phyloP scores from a whole-genome alignment of 257 asterid species.

The Oldenlandia corymbosa region DNA sequence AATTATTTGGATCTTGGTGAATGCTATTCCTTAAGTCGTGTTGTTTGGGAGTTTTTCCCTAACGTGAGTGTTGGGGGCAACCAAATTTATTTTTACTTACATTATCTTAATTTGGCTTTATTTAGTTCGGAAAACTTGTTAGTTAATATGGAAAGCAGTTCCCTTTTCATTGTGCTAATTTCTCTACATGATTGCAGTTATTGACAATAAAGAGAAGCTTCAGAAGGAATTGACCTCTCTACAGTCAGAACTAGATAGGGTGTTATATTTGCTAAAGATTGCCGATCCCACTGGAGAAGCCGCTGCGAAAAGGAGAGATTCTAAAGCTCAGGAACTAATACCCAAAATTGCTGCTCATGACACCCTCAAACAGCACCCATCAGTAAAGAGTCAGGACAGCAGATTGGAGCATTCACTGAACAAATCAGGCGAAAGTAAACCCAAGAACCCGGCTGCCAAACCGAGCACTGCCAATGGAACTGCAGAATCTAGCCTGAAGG shows the following conservation, averaged over 20 bases:
- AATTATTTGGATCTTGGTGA: background rate
- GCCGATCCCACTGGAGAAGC: conserved; percentile 98
- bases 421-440: conserved; percentile 25
- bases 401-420: conserved; percentile 29
- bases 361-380: conserved; percentile 20
- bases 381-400: conserved; percentile 18
- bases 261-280: conserved; percentile 74
- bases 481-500: conserved; percentile 36
- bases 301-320: conserved; percentile 54
- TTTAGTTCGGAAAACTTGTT: background rate
- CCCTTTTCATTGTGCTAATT: background rate
- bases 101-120: background rate
- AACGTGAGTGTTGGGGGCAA: background rate
- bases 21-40: background rate
- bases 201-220: conserved; percentile 55
- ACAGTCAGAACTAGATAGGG: conserved; percentile 76
- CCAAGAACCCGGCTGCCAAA: conserved; percentile 28
- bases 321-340: conserved; percentile 36
- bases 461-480: conserved; percentile 21
- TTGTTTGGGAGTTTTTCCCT: too few relatives aligned
- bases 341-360: conserved; percentile 22
- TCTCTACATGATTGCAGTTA: conserved; percentile 39
- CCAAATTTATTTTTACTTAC: background rate
- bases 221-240: conserved; percentile 54
- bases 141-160: background rate